Evolutionary conservation across 257 asterid species (phyloP).

Genomic region (Agastache rugosa): DNA sequence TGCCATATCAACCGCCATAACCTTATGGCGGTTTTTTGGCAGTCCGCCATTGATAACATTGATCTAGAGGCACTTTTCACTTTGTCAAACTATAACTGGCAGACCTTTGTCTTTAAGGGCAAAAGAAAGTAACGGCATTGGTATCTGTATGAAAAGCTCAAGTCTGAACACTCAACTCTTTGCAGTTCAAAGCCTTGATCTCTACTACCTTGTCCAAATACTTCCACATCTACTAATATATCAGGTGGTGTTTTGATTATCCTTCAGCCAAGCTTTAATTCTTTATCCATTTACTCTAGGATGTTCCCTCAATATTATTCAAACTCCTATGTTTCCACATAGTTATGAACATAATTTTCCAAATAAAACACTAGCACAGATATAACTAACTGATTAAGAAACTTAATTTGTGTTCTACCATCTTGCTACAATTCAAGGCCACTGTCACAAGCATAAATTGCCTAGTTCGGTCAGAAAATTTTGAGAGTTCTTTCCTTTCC

Average conservation of each 20-base stretch:
- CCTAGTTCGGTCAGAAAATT: background rate
- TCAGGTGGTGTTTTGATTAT: background rate
- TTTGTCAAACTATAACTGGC: conserved; percentile 16
- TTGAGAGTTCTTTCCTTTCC: conserved; percentile 1
- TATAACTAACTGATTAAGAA: background rate
- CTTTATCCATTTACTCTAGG: background rate
- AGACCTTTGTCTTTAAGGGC: background rate
- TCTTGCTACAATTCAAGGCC: background rate
- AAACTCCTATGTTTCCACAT: background rate
- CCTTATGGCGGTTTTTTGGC: too few species aligned
- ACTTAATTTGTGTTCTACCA: background rate
- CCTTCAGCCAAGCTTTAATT: background rate
- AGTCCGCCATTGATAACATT: too few species aligned
- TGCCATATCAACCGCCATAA: too few species aligned
- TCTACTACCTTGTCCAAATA: conserved; percentile 10
- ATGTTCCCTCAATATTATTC: background rate
- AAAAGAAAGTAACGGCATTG: background rate
- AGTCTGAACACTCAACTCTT: conserved; percentile 7
- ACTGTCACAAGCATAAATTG: conserved; percentile 4
- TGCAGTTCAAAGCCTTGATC: background rate
- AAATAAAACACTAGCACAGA: background rate
- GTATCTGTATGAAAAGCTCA: background rate
- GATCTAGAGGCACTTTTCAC: conserved; percentile 11
- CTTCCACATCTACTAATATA: background rate
- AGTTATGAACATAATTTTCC: background rate